Base-by-base conservation (phyloP, 2,329 filamentous ascomycete genomes). In the Dactylellina drechsleri region DNA sequence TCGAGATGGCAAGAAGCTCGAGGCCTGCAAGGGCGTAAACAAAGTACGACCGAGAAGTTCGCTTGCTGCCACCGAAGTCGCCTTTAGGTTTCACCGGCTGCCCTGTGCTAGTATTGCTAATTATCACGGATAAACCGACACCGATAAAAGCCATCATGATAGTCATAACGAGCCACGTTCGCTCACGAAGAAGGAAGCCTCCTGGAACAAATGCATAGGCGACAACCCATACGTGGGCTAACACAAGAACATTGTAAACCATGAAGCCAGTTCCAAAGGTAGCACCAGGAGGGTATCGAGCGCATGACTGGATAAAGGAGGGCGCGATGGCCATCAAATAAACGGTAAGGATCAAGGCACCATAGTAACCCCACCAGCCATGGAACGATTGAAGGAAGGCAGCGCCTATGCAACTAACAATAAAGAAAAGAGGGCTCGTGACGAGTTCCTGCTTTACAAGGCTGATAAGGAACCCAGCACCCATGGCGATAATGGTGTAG, bases 151-250 rank as follows among this genome's bases (percentile, higher is more conserved):
- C 81, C 91, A 98, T 96, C 80, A 87, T 96, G 6, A 87, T 87
- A 4, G 88, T 87, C 92, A 98, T 96, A 80, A 99, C 87, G 91
- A 93, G 97, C 81, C 98, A 94, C 0, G 93, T 99, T 80, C 90
- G 93, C 82, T 99, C 95, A 52, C 95, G 90, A 50, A 99, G 91
- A 0, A 97, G 86, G 2, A 92, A 92, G 1, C 95, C 95, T 60
- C 95, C 95, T 1, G 95, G 95, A 2, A 99, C 95, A 79, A 99
- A 99, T 12, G 95, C 95, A 80, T 99, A 99, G 1, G 95, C 95
- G 10, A 99, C 95, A 41, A 97, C 91, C 95, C 95, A 99, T 66
- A 97, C 93, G 80, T 98, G 94, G 85, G 97, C 97, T n/a, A 99
- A 87, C 3, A 97, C 90, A 84, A 98, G 84, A 79, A 98, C 86